Evolutionary conservation across 2,329 filamentous ascomycete species (phyloP).

Genomic region (Talaromyces marneffei): DNA sequence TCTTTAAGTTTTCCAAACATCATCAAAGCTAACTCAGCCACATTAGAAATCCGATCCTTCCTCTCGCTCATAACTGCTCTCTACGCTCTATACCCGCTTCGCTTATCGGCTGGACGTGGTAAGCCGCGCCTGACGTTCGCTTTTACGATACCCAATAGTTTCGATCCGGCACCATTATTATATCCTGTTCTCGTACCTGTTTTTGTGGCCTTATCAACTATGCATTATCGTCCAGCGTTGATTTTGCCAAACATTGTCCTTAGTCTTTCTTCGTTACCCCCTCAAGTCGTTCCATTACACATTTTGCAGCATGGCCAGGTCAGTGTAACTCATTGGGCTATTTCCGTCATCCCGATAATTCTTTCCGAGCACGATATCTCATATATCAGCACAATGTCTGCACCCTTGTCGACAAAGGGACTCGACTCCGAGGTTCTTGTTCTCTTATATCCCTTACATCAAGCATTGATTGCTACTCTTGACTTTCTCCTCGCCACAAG

Average conservation of each 20-base stretch:
- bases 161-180: slow-evolving; percentile 85
- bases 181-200: slow-evolving; percentile 76
- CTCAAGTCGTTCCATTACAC: slow-evolving; percentile 62
- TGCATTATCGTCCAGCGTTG: slow-evolving; percentile 53
- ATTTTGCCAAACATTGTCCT: slow-evolving; percentile 78
- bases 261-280: slow-evolving; percentile 69
- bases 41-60: slow-evolving; percentile 33
- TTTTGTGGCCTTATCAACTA: slow-evolving; percentile 69
- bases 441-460: slow-evolving; percentile 76
- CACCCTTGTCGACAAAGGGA: slow-evolving; percentile 27
- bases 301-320: slow-evolving; percentile 49
- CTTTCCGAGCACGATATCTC: slow-evolving; percentile 40
- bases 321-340: slow-evolving; percentile 69
- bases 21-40: not conserved
- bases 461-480: slow-evolving; percentile 65
- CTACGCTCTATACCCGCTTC: slow-evolving; percentile 52
- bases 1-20: not conserved
- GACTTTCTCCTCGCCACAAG: slow-evolving; percentile 83
- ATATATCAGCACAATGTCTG: slow-evolving; percentile 29
- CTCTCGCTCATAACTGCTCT: slow-evolving; percentile 27
- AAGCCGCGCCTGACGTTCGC: slow-evolving; percentile 35
- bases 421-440: slow-evolving; percentile 55
- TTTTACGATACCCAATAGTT: slow-evolving; percentile 64
- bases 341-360: slow-evolving; percentile 65
- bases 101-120: slow-evolving; percentile 39